Percentiles rank a stretch among this genome's conserved stretches.
Evolutionary conservation across 2,329 filamentous ascomycete genomes (phyloP).

Genomic region (Elsinoe necatrix): DNA sequence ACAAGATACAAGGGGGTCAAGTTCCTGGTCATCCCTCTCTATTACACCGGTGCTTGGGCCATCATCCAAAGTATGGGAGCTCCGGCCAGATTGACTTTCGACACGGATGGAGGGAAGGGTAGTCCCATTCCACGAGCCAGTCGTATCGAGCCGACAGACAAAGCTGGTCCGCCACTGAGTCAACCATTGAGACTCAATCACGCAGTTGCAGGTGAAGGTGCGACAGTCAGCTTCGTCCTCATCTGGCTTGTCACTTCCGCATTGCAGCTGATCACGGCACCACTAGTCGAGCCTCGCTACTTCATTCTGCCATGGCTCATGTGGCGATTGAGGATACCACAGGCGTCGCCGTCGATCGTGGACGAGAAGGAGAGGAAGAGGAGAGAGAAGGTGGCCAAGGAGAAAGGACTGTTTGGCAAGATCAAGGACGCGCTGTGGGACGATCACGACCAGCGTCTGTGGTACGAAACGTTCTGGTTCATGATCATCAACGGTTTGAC

Average conservation of each 20-base stretch:
- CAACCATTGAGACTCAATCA: constrained; percentile 16
- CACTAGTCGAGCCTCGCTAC: constrained; percentile 89
- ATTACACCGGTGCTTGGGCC: constrained; percentile 61
- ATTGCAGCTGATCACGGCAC: constrained; percentile 75
- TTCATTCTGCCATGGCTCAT: constrained; percentile 94
- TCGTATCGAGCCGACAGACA: background rate
- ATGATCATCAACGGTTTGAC: constrained; percentile 55
- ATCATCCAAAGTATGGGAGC: constrained; percentile 56
- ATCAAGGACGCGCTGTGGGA: constrained; percentile 18
- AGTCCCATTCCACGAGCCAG: constrained; percentile 13
- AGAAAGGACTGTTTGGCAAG: background rate
- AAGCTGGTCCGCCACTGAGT: background rate
- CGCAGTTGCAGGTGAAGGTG: constrained; percentile 16
- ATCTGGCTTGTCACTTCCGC: constrained; percentile 61
- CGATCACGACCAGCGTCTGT: constrained; percentile 36
- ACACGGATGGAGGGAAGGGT: constrained; percentile 15
- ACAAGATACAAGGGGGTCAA: constrained; percentile 49
- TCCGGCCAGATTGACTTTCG: constrained; percentile 16
- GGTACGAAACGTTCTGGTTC: constrained; percentile 63
- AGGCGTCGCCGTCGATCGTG: constrained; percentile 10
- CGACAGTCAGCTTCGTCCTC: constrained; percentile 45
- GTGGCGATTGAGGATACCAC: constrained; percentile 73
- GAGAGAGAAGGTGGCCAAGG: background rate
- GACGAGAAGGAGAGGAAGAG: constrained; percentile 16
- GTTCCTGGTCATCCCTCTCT: constrained; percentile 60